A percentile compares a stretch with the other conserved stretches of the same genome.
Evolutionary conservation across 192 early-diverging fungal species (phyloP).

Genomic region (Linderina pennispora): DNA sequence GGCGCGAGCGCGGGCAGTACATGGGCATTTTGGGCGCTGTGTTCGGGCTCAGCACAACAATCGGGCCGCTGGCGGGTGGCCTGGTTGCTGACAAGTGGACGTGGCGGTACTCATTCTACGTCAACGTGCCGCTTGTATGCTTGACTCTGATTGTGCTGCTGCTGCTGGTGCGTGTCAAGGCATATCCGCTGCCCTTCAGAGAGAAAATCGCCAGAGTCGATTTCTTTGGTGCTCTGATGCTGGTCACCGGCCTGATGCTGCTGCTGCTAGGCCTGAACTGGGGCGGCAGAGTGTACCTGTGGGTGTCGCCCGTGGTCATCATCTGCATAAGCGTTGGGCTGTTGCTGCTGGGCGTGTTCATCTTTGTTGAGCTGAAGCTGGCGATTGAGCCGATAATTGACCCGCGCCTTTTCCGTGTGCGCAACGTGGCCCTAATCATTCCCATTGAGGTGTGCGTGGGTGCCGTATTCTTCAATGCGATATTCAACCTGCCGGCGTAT

Average conservation of each 20-base stretch:
- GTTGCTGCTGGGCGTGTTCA: slow-evolving; percentile 51
- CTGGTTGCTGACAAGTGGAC: slow-evolving; percentile 59
- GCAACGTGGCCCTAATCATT: slow-evolving; percentile 47
- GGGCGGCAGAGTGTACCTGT: slow-evolving; percentile 65
- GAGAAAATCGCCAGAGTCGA: slow-evolving; percentile 48
- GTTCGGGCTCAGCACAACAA: slow-evolving; percentile 64
- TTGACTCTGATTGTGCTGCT: slow-evolving; percentile 46
- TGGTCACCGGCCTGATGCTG: slow-evolving; percentile 54
- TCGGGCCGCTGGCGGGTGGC: slow-evolving; percentile 78
- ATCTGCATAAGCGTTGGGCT: slow-evolving; percentile 53
- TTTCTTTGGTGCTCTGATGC: slow-evolving; percentile 53
- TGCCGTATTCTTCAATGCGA: slow-evolving; percentile 40
- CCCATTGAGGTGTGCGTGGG: slow-evolving; percentile 41
- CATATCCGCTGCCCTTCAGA: slow-evolving; percentile 25
- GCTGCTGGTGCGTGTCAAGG: slow-evolving; percentile 49
- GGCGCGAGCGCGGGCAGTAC: slow-evolving; percentile 63
- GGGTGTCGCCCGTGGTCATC: slow-evolving; percentile 54
- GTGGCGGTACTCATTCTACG: slow-evolving; percentile 77
- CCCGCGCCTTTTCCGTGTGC: slow-evolving; percentile 55
- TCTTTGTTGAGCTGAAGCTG: slow-evolving; percentile 60
- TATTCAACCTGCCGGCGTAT: slow-evolving; percentile 45
- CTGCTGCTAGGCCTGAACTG: slow-evolving; percentile 68
- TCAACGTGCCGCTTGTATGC: slow-evolving; percentile 74
- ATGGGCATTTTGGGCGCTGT: slow-evolving; percentile 67
- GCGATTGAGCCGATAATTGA: slow-evolving; percentile 79